Conservation (phyloP, 2,329 filamentous ascomycete species). For the Claviceps pazoutovae region DNA sequence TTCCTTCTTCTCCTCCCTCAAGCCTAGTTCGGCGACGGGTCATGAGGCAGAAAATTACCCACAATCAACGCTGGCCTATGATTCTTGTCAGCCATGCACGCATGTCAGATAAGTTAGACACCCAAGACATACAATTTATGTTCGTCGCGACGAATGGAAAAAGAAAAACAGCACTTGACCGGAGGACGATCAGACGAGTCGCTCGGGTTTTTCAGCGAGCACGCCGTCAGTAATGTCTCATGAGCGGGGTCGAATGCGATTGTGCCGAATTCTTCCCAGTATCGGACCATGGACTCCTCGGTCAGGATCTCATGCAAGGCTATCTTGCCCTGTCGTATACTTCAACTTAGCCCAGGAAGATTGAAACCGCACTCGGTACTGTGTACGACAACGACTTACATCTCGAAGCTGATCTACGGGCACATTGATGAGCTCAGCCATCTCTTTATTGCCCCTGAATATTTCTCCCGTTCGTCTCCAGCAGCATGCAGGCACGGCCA, state of each 20-base stretch:
- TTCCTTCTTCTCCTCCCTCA: background rate
- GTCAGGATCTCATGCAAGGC: conserved; percentile 91
- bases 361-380: background rate
- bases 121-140: conserved; percentile 74
- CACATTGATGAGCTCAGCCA: conserved; percentile 91
- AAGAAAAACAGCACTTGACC: conserved; percentile 92
- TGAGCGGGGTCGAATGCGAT: conserved; percentile 92
- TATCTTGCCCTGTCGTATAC: conserved; percentile 59
- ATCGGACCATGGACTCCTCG: conserved; percentile 87
- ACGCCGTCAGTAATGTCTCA: conserved; percentile 90
- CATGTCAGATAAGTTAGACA: background rate
- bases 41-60: conserved; percentile 88
- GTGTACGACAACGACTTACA: conserved; percentile 38
- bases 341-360: background rate
- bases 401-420: conserved; percentile 83
- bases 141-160: conserved; percentile 86
- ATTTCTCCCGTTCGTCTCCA: conserved; percentile 97
- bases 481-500: conserved; percentile 95
- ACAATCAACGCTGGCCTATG: conserved; percentile 81
- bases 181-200: conserved; percentile 54
- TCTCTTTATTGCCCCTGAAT: conserved; percentile 93
- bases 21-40: conserved; percentile 29
- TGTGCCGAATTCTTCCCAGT: conserved; percentile 98
- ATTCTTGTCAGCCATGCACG: conserved; percentile 1
- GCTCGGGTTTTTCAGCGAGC: conserved; percentile 72